These are phyloP conservation scores for Fusarium ramigenum DNA, from an alignment of 2,329 filamentous ascomycete genomes.

Conservation along the genomic window DNA sequence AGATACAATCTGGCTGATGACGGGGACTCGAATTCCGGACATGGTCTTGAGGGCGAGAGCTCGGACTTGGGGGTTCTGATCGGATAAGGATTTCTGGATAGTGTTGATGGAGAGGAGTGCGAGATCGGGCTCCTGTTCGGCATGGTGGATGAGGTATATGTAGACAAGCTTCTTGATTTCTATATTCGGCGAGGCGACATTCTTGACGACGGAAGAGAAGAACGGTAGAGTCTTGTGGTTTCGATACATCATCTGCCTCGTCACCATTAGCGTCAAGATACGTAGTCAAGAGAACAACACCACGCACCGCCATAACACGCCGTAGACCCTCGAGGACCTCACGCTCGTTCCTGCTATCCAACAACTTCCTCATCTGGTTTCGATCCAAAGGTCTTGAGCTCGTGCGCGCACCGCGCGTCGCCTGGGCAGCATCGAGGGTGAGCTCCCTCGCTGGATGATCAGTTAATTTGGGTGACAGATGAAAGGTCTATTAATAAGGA, in stretches of 20 bases:
- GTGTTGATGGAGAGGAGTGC: constrained; percentile 97
- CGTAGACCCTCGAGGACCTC: constrained; percentile 93
- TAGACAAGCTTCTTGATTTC: constrained; percentile 99
- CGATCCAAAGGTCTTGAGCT: constrained; percentile 74
- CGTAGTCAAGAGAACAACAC: background rate
- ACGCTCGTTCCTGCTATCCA: constrained; percentile 92
- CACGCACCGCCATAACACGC: constrained; percentile 83
- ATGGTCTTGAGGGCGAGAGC: constrained; percentile 95
- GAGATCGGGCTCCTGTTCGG: constrained; percentile 94
- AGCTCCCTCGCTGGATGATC: constrained; percentile 82
- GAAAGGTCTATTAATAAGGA: constrained; percentile 6
- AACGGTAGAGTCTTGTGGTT: constrained; percentile 88
- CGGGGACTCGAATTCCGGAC: constrained; percentile 95
- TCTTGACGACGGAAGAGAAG: constrained; percentile 99
- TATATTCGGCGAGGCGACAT: constrained; percentile 91
- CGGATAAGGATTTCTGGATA: constrained; percentile 96
- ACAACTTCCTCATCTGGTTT: constrained; percentile 90
- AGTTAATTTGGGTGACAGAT: constrained; percentile 30
- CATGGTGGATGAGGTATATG: constrained; percentile 96
- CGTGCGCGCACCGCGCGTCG: constrained; percentile 74
- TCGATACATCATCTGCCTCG: constrained; percentile 87
- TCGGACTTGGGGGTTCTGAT: constrained; percentile 88
- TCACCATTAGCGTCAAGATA: constrained; percentile 5
- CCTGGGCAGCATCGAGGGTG: constrained; percentile 95
- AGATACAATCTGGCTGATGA: constrained; percentile 97